Conservation (phyloP, 2,329 filamentous ascomycete genomes). For the Ascocoryne sarcoides region DNA sequence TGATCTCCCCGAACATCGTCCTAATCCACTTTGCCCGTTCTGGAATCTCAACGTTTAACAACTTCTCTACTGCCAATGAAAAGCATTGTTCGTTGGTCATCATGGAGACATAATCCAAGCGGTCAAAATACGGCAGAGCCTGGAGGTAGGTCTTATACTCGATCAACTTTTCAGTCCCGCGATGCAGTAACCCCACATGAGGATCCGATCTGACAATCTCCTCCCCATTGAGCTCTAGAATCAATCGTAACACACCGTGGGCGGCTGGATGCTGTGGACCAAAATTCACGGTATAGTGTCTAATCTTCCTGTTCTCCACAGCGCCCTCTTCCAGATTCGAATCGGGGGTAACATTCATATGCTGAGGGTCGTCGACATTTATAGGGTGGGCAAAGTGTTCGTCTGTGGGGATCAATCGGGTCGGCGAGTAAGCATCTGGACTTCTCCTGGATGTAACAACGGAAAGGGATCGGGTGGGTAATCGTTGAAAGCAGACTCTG, state of each 20-base stretch:
- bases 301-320: slow-evolving; percentile 68
- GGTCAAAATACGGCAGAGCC: slow-evolving; percentile 96
- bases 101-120: slow-evolving; percentile 98
- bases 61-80: slow-evolving; percentile 91
- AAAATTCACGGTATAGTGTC: slow-evolving; percentile 99
- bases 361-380: slow-evolving; percentile 39
- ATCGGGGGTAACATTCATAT: slow-evolving; percentile 26
- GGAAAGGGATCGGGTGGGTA: slow-evolving; percentile 53
- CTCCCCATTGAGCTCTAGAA: slow-evolving; percentile 60
- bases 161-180: slow-evolving; percentile 98
- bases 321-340: slow-evolving; percentile 35
- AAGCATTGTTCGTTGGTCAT: slow-evolving; percentile 99
- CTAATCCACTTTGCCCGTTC: slow-evolving; percentile 95
- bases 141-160: slow-evolving; percentile 99
- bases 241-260: slow-evolving; percentile 94
- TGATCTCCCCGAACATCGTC: slow-evolving; percentile 92
- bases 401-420: slow-evolving; percentile 47
- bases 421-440: slow-evolving; percentile 47
- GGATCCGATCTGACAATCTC: slow-evolving; percentile 95
- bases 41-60: slow-evolving; percentile 93
- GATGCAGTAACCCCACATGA: slow-evolving; percentile 90
- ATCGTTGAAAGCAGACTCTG: slow-evolving; percentile 27
- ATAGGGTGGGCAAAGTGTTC: slow-evolving; percentile 48
- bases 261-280: slow-evolving; percentile 97
- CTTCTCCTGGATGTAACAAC: slow-evolving; percentile 54